Base-by-base conservation (phyloP, 805 yeast species). In the Teunomyces panamensis region DNA sequence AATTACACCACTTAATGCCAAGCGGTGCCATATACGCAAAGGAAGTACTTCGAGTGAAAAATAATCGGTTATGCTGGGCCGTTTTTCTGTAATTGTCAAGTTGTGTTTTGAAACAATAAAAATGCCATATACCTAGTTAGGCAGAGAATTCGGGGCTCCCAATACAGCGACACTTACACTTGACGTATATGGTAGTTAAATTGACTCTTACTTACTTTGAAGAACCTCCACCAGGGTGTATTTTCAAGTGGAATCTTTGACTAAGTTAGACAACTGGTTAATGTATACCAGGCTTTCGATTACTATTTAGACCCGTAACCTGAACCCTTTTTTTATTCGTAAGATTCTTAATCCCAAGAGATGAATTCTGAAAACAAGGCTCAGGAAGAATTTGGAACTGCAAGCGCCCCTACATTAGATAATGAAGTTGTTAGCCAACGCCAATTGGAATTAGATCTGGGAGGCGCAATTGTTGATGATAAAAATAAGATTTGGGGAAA, bases 401-500 rank as follows among this genome's bases (percentile, higher is more conserved):
- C 34, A 13, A n/a, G 34, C 7, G 14, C 34, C 34, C 13, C 34
- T 5, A n/a, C 16, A 8, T 30, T 14, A n/a, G 34, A 30, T 30
- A 14, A 30, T 6, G 16, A 30, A 5, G 13, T 5, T 3, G 16
- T 9, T 30, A n/a, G n/a, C 34, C 34, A 30, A 13, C 14, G 9
- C 5, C 34, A 30, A 30, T n/a, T 13, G 14, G 34, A 30, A 11
- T 30, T 30, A 14, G 34, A 30, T 14, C 34, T 30, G n/a, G 34
- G 13, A n/a, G 34, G n/a, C 13, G 34, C 34, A n/a, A 30, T 30
- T 14, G 13, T 30, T 2, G 39, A 35, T 20, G 39, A 35, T n/a
- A 35, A 35, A 9, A 35, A 35, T 13, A 20, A 17, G 39, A 42
- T 53, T 4, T 62, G 64, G 63, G 45, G 43, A 14, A 53, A 51